A percentile compares a stretch with the other conserved stretches of the same genome.
Conservation (phyloP, 208 protist species). For the Trypanosoma congolense region DNA sequence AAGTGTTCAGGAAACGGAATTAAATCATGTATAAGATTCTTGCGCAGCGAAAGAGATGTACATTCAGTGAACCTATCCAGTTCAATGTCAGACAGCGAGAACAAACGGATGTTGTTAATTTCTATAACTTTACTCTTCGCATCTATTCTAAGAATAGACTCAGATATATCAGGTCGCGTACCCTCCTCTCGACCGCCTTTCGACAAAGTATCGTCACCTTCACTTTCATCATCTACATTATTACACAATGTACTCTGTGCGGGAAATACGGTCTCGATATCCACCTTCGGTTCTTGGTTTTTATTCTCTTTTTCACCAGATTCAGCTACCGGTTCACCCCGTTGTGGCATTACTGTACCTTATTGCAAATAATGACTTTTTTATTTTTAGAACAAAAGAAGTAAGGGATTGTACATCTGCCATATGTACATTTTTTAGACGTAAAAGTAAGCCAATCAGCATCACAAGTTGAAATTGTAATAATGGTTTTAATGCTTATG, state of each 20-base stretch:
- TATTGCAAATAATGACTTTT: too few species aligned
- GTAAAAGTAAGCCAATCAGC: too few species aligned
- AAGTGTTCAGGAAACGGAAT: constrained; percentile 64
- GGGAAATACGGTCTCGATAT: constrained; percentile 20
- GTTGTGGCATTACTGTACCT: constrained; percentile 11
- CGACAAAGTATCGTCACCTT: constrained; percentile 5
- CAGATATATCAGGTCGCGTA: constrained; percentile 10
- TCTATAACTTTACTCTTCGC: constrained; percentile 55
- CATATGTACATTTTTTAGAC: too few species aligned
- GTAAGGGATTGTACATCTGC: not conserved
- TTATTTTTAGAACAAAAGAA: not conserved
- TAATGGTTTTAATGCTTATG: too few species aligned
- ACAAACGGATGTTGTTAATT: constrained; percentile 80
- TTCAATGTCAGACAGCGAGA: constrained; percentile 82
- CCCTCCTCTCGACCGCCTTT: not conserved
- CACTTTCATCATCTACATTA: constrained; percentile 29
- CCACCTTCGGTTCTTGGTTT: constrained; percentile 12
- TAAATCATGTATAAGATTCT: constrained; percentile 89
- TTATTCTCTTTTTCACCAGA: constrained; percentile 9
- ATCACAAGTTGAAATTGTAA: too few species aligned
- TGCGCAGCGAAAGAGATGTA: constrained; percentile 65
- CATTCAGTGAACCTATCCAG: constrained; percentile 55
- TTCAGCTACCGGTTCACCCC: not conserved
- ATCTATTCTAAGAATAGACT: constrained; percentile 49
- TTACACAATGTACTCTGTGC: not conserved